Evolutionary conservation across 768 basidiomycete species (phyloP), one percentile per base, ranked within the genome.

Genomic region (Exsudoporus frostii): DNA sequence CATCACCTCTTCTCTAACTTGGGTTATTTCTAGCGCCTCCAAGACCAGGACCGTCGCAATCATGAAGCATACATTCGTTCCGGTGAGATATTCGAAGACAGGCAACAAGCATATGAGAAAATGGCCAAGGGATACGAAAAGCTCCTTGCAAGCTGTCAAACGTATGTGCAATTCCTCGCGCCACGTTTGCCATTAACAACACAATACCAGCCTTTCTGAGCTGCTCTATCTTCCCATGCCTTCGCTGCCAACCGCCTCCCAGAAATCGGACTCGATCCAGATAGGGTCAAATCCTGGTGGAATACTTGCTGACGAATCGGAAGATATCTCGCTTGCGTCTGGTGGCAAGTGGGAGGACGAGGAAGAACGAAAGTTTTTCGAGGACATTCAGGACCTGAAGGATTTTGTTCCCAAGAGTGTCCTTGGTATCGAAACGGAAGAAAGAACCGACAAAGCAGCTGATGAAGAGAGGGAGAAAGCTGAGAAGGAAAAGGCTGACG

Each of bases 11-110:
- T 19, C 37, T 27, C 17, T 19, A 52, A 54, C 38, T 54, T 15
- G 24, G 4, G 13, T 20, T 25, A 11, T 55, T 22, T 47, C 27
- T 64, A 98, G 96, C 86, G 88, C 44, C 77, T 99, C 42, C 93
- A 98, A 85, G 93, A 97, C 59, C 95, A 97, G 73, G 97, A 98
- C 69, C 86, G 87, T 57, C 81, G 89, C 46, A 99, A 99, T 63
- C 96, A 98, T 66, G 97, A 99, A 75, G 97, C 97, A 52, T 99
- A 99, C 67, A 98, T 99, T 60, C 92, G 95, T 30, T 98, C 95
- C 3, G 97, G 97, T 25, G 96, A 99, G 71, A 98, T 99, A 57
- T 99, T 99, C 61, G 97, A 99, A 66, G 97, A 99, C 69, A 84
- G 97, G 32, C 96, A 98, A 68, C 95, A 98, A 70, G 93, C 91